These are phyloP conservation scores for Globisporangium splendens DNA, from an alignment of 352 stramenopile species.

Conservation along the genomic window DNA sequence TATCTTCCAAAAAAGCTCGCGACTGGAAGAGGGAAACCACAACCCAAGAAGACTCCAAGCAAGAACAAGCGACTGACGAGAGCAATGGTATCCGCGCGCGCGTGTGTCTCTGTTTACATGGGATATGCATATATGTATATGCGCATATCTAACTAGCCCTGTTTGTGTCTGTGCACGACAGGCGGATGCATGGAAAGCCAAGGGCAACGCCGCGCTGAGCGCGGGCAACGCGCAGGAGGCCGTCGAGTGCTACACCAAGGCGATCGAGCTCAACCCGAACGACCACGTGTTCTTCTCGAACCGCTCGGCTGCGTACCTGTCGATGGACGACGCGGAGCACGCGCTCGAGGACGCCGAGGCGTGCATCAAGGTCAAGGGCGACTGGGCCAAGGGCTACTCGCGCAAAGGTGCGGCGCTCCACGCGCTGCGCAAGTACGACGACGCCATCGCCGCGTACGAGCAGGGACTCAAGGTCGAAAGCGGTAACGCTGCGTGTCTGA, in stretches of 20 bases:
- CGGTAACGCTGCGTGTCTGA: slow-evolving; percentile 88
- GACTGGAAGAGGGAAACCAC: no score
- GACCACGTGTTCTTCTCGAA: slow-evolving; percentile 99
- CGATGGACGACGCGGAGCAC: slow-evolving; percentile 86
- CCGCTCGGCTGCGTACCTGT: slow-evolving; percentile 97
- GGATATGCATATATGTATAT: background rate
- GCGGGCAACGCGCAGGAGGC: slow-evolving; percentile 92
- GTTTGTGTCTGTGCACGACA: slow-evolving; percentile 6
- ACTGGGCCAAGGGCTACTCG: slow-evolving; percentile 97
- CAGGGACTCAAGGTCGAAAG: slow-evolving; percentile 90
- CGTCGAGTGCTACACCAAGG: slow-evolving; percentile 96
- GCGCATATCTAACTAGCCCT: background rate
- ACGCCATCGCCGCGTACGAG: slow-evolving; percentile 82
- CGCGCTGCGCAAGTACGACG: slow-evolving; percentile 85
- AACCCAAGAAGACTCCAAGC: no score
- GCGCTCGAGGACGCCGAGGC: slow-evolving; percentile 96
- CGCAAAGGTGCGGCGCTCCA: slow-evolving; percentile 97
- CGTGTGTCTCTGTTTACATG: no score
- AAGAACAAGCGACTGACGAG: no score
- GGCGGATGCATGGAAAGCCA: slow-evolving; percentile 87
- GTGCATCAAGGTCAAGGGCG: slow-evolving; percentile 93
- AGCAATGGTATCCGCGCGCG: no score
- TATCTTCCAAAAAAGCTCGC: no score
- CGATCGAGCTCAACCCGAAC: slow-evolving; percentile 92
- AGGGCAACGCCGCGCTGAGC: slow-evolving; percentile 95